Evolutionary conservation across 768 basidiomycete genomes (phyloP).

Genomic region (Auricularia sp.): DNA sequence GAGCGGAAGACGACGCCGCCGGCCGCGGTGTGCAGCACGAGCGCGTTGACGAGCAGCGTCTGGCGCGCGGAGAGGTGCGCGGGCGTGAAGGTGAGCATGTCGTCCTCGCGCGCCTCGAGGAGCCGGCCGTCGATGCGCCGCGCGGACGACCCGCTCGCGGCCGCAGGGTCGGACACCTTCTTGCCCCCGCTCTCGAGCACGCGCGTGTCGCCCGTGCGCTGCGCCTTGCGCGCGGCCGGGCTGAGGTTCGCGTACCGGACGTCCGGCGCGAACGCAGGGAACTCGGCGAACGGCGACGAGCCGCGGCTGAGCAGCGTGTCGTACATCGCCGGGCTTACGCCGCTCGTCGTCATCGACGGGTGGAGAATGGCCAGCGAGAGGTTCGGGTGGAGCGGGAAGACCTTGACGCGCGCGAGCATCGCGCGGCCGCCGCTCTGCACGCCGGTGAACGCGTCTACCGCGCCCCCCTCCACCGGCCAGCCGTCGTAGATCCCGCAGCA

Average conservation of each 20-base stretch:
- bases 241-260: constrained; percentile 1
- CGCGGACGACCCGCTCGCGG: neutral
- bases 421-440: neutral
- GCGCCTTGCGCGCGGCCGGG: neutral
- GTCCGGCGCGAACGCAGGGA: neutral
- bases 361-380: neutral
- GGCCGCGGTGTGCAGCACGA: neutral
- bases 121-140: neutral
- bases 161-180: neutral
- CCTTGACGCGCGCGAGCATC: neutral
- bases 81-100: neutral
- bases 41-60: neutral
- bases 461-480: neutral
- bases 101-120: constrained; percentile 1
- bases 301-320: constrained; percentile 1
- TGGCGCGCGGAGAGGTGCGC: neutral
- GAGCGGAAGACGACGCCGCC: neutral
- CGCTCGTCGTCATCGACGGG: neutral
- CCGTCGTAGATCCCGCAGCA: neutral
- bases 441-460: neutral
- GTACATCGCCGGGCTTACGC: neutral
- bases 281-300: neutral
- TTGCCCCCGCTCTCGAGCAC: neutral
- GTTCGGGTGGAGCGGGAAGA: neutral
- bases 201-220: neutral